Percentiles rank a stretch among this genome's conserved stretches.
These are phyloP conservation scores for Triticum timopheevii DNA, from an alignment of 176 grass and related monocot species.

Conservation along the genomic window DNA sequence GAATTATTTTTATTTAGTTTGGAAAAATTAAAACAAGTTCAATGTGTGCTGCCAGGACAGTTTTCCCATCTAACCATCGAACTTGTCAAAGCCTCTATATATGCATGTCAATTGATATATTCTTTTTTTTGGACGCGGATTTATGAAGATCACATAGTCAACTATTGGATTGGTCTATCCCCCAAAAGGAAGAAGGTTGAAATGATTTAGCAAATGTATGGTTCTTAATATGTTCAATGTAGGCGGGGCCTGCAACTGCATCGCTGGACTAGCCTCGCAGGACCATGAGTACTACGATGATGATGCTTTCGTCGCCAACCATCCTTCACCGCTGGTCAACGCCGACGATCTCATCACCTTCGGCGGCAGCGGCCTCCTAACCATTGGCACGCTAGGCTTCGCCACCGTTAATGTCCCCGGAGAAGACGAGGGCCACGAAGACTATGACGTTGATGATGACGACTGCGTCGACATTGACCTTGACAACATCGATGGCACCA, in stretches of 20 bases:
- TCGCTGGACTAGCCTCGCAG: slow-evolving; percentile 49
- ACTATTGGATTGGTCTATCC: not conserved
- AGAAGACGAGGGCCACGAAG: slow-evolving; percentile 10
- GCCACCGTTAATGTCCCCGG: slow-evolving; percentile 17
- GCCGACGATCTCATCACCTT: slow-evolving; percentile 42
- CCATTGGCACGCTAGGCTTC: slow-evolving; percentile 66
- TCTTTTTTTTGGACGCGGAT: not conserved
- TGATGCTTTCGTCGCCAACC: slow-evolving; percentile 14
- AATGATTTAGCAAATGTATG: not conserved
- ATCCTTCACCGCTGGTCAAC: slow-evolving; percentile 1
- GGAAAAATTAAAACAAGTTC: too few relatives aligned
- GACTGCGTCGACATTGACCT: not conserved
- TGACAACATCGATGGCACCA: not conserved
- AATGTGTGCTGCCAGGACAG: too few relatives aligned
- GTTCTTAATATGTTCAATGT: not conserved
- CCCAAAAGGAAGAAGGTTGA: not conserved
- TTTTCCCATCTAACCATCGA: not conserved
- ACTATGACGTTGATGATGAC: not conserved
- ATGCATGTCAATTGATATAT: not conserved
- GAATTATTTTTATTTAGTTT: not conserved
- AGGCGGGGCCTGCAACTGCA: slow-evolving; percentile 63
- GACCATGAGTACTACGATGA: slow-evolving; percentile 43
- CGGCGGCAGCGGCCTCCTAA: slow-evolving; percentile 44
- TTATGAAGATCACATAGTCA: not conserved
- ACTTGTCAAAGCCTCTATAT: not conserved